phyloP scores from a whole-genome alignment of 768 basidiomycete species.

The Lactifluus pinguis region DNA sequence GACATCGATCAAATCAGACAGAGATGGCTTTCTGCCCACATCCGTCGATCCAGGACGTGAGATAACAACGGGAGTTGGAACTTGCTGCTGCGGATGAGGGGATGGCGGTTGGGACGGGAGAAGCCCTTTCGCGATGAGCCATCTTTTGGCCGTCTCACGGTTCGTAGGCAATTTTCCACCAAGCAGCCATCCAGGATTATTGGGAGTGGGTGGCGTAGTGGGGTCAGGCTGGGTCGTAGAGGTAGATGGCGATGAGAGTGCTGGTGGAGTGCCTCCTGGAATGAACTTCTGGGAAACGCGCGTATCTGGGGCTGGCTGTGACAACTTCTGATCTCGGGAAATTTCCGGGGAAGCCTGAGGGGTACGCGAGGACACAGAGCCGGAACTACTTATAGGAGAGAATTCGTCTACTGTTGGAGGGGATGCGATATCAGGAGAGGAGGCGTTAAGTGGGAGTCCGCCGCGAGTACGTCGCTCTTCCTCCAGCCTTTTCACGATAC shows the following conservation, averaged over 20 bases:
- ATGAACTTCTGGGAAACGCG: conserved; percentile 50
- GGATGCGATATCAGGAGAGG: conserved; percentile 40
- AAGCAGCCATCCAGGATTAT: conserved; percentile 28
- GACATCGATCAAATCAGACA: conserved; percentile 53
- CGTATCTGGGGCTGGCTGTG: conserved; percentile 63
- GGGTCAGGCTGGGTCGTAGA: conserved; percentile 43
- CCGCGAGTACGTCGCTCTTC: conserved; percentile 54
- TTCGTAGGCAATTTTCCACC: conserved; percentile 56
- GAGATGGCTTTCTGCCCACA: conserved; percentile 51
- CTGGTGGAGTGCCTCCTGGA: conserved; percentile 29
- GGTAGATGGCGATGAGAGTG: conserved; percentile 34
- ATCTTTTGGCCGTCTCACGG: conserved; percentile 71
- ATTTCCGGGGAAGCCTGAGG: conserved; percentile 40
- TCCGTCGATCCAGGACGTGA: conserved; percentile 29
- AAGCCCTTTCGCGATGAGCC: conserved; percentile 57
- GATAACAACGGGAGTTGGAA: conserved; percentile 27
- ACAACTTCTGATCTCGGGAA: conserved; percentile 50
- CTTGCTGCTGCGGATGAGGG: conserved; percentile 15
- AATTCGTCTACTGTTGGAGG: conserved; percentile 38
- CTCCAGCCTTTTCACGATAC: conserved; percentile 71
- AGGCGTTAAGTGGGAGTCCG: conserved; percentile 39
- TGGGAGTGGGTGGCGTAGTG: conserved; percentile 28
- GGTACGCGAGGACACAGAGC: conserved; percentile 42
- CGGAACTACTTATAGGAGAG: conserved; percentile 32
- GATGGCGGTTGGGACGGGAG: conserved; percentile 33